A percentile compares a stretch with the other conserved stretches of the same genome.
Evolutionary conservation across 768 basidiomycete species (phyloP).

Genomic region (Cystofilobasidium ferigula): DNA sequence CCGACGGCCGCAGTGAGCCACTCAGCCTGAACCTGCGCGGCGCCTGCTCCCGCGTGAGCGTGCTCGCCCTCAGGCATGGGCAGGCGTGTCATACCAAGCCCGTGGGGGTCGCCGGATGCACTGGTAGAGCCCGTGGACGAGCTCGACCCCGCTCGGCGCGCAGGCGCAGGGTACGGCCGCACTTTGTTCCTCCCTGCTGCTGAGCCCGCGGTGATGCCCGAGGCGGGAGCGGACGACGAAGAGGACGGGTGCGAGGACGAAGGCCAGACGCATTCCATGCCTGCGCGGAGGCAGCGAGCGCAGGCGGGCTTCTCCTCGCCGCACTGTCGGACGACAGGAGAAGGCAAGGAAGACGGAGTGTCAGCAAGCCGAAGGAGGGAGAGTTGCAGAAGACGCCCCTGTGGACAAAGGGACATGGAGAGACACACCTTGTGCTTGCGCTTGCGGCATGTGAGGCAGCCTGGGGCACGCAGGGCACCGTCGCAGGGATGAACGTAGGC

Average conservation of each 20-base stretch:
- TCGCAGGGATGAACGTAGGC: no score
- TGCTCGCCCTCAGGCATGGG: no score
- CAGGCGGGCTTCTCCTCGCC: neutral
- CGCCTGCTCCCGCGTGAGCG: no score
- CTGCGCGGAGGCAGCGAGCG: neutral
- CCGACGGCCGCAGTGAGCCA: no score
- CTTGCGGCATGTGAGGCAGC: slow-evolving; percentile 1
- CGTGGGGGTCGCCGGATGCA: no score
- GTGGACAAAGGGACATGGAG: neutral
- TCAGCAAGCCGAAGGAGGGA: neutral
- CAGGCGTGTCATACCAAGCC: no score
- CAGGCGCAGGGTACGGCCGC: neutral
- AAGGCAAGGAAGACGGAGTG: no score
- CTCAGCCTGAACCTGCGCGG: no score
- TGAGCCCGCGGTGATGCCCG: neutral
- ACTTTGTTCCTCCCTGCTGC: neutral
- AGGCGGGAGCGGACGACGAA: neutral
- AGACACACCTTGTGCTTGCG: neutral
- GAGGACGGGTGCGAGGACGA: neutral
- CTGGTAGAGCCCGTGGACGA: neutral
- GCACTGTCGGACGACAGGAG: neutral
- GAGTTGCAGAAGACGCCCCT: neutral
- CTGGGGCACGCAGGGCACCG: no score
- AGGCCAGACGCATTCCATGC: slow-evolving; percentile 1
- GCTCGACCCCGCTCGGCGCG: neutral